phyloP scores from a whole-genome alignment of 306 rosid genomes.

The Quercus alba region DNA sequence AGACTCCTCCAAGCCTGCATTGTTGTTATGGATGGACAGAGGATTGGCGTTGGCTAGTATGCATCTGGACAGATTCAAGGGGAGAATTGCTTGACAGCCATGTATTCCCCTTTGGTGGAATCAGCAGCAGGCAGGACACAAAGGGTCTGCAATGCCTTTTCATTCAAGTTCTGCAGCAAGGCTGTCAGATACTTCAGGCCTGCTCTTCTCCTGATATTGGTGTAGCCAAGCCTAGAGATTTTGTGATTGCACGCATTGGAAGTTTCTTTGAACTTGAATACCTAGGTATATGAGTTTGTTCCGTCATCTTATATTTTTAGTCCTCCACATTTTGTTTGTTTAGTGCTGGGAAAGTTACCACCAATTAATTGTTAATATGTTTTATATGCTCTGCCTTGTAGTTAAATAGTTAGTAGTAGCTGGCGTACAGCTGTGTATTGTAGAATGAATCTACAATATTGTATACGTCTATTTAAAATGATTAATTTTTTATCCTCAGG shows the following conservation, averaged over 20 bases:
- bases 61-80: slow-evolving; percentile 96
- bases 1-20: slow-evolving; percentile 78
- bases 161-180: slow-evolving; percentile 96
- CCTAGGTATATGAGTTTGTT: slow-evolving; percentile 56
- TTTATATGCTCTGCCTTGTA: neutral
- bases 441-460: neutral
- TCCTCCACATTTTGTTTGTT: neutral
- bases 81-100: slow-evolving; percentile 94
- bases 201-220: slow-evolving; percentile 64
- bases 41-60: slow-evolving; percentile 99
- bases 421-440: neutral
- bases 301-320: neutral
- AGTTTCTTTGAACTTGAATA: slow-evolving; percentile 94
- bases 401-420: neutral
- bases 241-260: slow-evolving; percentile 94
- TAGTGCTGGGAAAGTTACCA: neutral
- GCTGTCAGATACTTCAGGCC: slow-evolving; percentile 88
- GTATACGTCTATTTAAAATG: neutral
- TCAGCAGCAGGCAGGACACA: slow-evolving; percentile 98
- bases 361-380: neutral
- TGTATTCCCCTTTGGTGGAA: slow-evolving; percentile 96
- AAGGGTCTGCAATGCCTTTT: slow-evolving; percentile 96
- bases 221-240: slow-evolving; percentile 84
- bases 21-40: slow-evolving; percentile 99
- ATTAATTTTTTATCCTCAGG: neutral